Evolutionary conservation across 805 yeast species (phyloP).

Genomic region (Wickerhamiella spandovensis): DNA sequence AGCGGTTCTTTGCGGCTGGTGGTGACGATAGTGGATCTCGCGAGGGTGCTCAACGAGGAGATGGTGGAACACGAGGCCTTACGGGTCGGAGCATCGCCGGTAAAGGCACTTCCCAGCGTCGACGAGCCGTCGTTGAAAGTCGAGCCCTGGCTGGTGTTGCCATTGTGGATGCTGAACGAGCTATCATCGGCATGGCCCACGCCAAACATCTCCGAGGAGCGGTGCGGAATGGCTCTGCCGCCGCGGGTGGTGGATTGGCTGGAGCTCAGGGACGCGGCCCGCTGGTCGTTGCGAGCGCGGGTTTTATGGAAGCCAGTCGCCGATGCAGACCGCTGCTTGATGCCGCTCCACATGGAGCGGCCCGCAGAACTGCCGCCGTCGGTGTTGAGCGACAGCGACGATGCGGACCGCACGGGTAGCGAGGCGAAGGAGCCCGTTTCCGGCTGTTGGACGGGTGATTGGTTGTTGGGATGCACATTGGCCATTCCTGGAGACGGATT

Average conservation of each 20-base stretch:
- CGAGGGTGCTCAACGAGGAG: constrained; percentile 13
- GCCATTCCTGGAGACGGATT: neutral
- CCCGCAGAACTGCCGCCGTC: constrained; percentile 6
- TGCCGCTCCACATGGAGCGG: constrained; percentile 16
- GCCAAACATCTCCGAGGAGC: constrained; percentile 3
- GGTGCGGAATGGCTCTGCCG: constrained; percentile 19
- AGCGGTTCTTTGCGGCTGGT: constrained; percentile 43
- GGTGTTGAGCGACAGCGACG: neutral
- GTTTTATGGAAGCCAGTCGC: constrained; percentile 4
- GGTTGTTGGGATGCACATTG: neutral
- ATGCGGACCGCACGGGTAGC: neutral
- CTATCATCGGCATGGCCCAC: neutral
- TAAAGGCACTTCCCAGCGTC: neutral
- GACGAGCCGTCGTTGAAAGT: neutral
- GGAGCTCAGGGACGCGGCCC: constrained; percentile 3
- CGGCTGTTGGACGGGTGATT: neutral
- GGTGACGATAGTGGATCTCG: constrained; percentile 32
- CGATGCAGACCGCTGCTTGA: constrained; percentile 16
- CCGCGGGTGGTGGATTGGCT: constrained; percentile 14
- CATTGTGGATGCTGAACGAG: neutral
- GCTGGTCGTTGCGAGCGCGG: neutral
- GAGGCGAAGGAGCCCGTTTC: neutral
- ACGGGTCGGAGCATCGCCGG: constrained; percentile 11
- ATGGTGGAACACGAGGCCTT: constrained; percentile 16
- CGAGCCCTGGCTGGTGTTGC: neutral